A percentile compares a stretch with the other conserved stretches of the same genome.
phyloP scores from a whole-genome alignment of 345 rosid genomes.

The Citrus maxima region DNA sequence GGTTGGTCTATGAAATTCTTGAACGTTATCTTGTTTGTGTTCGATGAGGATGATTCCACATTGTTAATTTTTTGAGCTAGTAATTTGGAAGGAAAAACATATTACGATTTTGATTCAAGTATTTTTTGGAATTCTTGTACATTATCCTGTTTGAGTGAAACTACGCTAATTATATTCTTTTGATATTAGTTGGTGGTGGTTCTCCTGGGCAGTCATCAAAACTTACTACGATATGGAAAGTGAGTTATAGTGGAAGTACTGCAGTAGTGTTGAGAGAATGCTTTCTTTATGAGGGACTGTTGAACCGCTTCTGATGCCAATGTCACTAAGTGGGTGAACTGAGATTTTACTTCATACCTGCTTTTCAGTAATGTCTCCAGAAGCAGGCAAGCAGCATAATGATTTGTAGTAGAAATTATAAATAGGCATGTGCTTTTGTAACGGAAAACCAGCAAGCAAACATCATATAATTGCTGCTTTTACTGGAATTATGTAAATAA shows the following conservation, averaged over 20 bases:
- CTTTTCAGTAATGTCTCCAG: neutral
- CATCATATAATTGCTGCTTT: neutral
- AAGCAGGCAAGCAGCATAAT: neutral
- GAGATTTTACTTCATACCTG: neutral
- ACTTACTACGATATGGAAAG: neutral
- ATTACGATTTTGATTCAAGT: neutral
- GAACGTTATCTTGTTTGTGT: slow-evolving; percentile 22
- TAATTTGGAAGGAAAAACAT: slow-evolving; percentile 48
- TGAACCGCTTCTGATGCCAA: neutral
- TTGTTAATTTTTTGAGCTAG: slow-evolving; percentile 65
- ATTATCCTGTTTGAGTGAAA: neutral
- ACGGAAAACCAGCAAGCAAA: neutral
- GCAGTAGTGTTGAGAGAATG: neutral
- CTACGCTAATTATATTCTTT: neutral
- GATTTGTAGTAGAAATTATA: neutral
- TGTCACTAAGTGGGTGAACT: neutral
- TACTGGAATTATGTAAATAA: neutral
- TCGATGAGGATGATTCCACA: slow-evolving; percentile 76
- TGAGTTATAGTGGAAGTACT: neutral
- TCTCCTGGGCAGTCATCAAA: neutral
- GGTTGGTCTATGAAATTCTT: slow-evolving; percentile 48
- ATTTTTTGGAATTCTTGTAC: neutral
- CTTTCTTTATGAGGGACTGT: neutral
- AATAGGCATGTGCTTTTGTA: neutral
- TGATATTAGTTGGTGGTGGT: neutral